Evolutionary conservation across 257 asterid genomes (phyloP).

Genomic region (Jacaranda copaia): DNA sequence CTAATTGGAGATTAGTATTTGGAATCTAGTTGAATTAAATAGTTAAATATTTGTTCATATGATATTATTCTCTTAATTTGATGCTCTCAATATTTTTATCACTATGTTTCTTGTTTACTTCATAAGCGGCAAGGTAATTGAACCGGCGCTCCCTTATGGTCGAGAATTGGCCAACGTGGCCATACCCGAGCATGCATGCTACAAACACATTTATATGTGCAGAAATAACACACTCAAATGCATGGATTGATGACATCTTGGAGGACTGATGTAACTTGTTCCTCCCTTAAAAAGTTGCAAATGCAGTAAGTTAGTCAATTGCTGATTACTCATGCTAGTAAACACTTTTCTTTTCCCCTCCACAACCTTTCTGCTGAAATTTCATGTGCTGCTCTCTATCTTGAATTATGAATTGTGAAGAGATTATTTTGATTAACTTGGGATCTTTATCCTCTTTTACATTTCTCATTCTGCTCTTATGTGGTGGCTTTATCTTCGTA

Average conservation of each 20-base stretch:
- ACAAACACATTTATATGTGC: background rate
- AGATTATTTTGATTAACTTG: background rate
- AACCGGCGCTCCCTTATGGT: background rate
- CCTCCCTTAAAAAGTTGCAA: too few species aligned
- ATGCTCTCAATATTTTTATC: background rate
- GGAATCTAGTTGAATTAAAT: background rate
- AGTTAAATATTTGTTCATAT: background rate
- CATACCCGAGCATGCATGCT: constrained; percentile 1
- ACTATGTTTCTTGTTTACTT: background rate
- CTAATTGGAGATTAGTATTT: background rate
- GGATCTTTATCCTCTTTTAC: constrained; percentile 5
- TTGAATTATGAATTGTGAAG: background rate
- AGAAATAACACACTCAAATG: background rate
- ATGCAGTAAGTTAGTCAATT: background rate
- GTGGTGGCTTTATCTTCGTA: constrained; percentile 50
- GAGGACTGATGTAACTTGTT: background rate
- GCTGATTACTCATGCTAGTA: constrained; percentile 23
- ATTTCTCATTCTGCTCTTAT: constrained; percentile 32
- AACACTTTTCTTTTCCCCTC: constrained; percentile 8
- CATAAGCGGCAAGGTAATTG: background rate
- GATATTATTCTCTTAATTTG: constrained; percentile 3
- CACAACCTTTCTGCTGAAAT: background rate
- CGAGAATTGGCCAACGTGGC: constrained; percentile 14
- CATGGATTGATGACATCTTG: background rate
- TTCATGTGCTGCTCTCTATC: constrained; percentile 7